Percentiles rank a stretch among this genome's conserved stretches.
Evolutionary conservation across 2,329 filamentous ascomycete species (phyloP).

Genomic region (Cytospora chrysosperma): DNA sequence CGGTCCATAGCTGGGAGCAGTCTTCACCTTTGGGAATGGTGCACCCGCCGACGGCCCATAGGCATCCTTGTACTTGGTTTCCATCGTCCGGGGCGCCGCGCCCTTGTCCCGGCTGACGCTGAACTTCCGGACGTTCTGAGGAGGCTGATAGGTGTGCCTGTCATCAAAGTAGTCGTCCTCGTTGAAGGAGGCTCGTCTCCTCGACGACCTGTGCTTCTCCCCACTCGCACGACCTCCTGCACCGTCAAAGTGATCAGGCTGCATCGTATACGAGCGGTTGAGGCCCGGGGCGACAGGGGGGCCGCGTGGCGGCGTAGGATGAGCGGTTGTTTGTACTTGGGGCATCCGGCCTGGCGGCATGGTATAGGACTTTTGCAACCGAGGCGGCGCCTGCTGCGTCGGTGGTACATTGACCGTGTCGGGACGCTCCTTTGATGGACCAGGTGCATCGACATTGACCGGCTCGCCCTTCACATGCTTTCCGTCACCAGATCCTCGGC

Average conservation of each 20-base stretch:
- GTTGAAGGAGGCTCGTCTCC: constrained; percentile 25
- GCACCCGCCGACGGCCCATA: constrained; percentile 4
- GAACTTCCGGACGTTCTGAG: neutral
- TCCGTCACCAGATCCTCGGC: constrained; percentile 25
- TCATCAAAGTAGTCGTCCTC: constrained; percentile 11
- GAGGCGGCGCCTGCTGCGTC: constrained; percentile 27
- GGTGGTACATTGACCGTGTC: constrained; percentile 25
- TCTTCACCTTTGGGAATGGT: constrained; percentile 25
- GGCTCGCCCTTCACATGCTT: constrained; percentile 18
- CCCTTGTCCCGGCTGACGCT: constrained; percentile 7
- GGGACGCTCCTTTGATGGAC: constrained; percentile 3
- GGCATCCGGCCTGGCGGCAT: constrained; percentile 26
- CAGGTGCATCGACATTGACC: constrained; percentile 7
- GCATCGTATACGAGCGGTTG: constrained; percentile 26
- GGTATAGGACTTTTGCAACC: constrained; percentile 30
- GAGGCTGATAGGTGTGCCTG: constrained; percentile 11
- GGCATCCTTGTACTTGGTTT: constrained; percentile 13
- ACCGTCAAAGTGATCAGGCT: constrained; percentile 17
- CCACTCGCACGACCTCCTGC: constrained; percentile 3
- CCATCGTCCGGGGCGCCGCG: constrained; percentile 6
- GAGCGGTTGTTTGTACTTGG: constrained; percentile 5
- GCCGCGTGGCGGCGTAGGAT: constrained; percentile 16
- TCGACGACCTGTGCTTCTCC: constrained; percentile 17
- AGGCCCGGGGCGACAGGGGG: constrained; percentile 3
- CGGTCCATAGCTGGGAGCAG: constrained; percentile 16